Percentiles rank a stretch among this genome's conserved stretches.
Conservation (phyloP, 345 rosid species). For the Salix caprea region DNA sequence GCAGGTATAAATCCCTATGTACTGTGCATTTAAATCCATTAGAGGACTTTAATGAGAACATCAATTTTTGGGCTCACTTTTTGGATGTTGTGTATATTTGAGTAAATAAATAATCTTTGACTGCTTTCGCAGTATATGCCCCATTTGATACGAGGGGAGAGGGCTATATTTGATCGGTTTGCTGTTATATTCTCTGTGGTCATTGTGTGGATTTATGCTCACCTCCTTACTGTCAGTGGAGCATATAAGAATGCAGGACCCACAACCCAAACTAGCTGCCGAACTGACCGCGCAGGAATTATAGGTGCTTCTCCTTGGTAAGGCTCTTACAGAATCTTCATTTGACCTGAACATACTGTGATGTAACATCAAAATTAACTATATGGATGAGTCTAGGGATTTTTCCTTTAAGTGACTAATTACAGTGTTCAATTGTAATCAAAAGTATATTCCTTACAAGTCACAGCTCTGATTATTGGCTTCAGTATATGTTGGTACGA, state of each 20-base stretch:
- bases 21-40: neutral
- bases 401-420: neutral
- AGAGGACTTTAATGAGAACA: neutral
- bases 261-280: constrained; percentile 69
- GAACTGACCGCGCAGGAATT: constrained; percentile 87
- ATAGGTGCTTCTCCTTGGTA: constrained; percentile 90
- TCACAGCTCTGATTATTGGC: neutral
- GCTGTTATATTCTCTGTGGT: constrained; percentile 83
- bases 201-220: constrained; percentile 90
- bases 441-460: neutral
- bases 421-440: neutral
- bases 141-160: constrained; percentile 54
- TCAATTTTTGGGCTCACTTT: neutral
- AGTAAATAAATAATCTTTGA: neutral
- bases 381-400: neutral
- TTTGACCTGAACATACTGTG: neutral
- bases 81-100: neutral
- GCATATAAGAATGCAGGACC: constrained; percentile 67
- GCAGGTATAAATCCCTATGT: constrained; percentile 44
- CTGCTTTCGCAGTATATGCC: constrained; percentile 68
- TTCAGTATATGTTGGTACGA: neutral
- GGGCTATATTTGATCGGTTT: constrained; percentile 67
- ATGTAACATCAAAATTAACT: neutral
- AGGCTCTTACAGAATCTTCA: constrained; percentile 8
- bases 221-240: constrained; percentile 86